A percentile compares a stretch with the other conserved stretches of the same genome.
phyloP scores from a whole-genome alignment of 495 filamentous ascomycete species.

The Thozetella sp. region DNA sequence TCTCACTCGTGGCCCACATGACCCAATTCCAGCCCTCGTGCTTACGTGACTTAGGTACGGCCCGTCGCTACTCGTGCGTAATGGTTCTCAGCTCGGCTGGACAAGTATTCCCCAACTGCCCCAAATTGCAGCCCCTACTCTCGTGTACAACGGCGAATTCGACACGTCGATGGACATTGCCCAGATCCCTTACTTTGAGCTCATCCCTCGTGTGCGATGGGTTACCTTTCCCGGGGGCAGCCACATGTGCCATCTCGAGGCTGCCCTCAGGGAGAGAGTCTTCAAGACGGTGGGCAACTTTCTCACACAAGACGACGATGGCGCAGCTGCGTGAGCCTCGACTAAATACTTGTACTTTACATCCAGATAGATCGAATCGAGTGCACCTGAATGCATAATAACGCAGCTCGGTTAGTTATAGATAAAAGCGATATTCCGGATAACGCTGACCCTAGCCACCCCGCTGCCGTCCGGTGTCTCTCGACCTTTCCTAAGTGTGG shows the following conservation, averaged over 20 bases:
- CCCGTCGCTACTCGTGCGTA: slow-evolving; percentile 38
- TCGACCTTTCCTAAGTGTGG: too few relatives aligned
- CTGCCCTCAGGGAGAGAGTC: slow-evolving; percentile 29
- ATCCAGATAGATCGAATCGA: background rate
- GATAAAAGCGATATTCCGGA: too few relatives aligned
- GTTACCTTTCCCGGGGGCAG: slow-evolving; percentile 38
- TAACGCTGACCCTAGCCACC: too few relatives aligned
- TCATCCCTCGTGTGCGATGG: slow-evolving; percentile 48
- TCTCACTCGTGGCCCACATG: too few relatives aligned
- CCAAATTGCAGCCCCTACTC: slow-evolving; percentile 35
- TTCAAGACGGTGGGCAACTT: slow-evolving; percentile 27
- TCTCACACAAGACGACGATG: slow-evolving; percentile 16
- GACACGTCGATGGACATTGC: slow-evolving; percentile 46
- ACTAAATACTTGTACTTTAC: background rate
- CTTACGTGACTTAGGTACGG: slow-evolving; percentile 33
- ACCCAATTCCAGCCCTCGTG: background rate
- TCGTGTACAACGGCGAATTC: slow-evolving; percentile 50
- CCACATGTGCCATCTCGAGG: slow-evolving; percentile 48
- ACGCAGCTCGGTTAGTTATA: too few relatives aligned
- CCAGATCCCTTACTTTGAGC: slow-evolving; percentile 41
- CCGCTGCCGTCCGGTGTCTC: too few relatives aligned
- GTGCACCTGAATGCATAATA: background rate
- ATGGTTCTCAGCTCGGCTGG: slow-evolving; percentile 40
- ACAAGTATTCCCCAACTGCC: slow-evolving; percentile 25
- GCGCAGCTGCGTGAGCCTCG: background rate